phyloP scores from a whole-genome alignment of 306 rosid genomes.

The Canavalia ensiformis region DNA sequence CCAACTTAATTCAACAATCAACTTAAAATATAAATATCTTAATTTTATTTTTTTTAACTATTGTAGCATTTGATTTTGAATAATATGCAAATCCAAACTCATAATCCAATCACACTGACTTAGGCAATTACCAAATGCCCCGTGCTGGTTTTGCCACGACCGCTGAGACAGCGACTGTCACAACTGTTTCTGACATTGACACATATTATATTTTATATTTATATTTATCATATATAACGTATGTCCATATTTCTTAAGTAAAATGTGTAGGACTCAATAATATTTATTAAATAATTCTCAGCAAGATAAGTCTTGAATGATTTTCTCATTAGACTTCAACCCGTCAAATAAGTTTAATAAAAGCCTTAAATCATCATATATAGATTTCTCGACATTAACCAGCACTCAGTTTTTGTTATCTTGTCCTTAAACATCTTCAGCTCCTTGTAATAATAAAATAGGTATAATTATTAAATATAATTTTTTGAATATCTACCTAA shows the following conservation, averaged over 20 bases:
- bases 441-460: too few species aligned
- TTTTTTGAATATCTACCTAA: too few species aligned
- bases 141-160: background rate
- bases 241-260: background rate
- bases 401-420: too few species aligned
- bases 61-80: background rate
- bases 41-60: background rate
- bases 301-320: background rate
- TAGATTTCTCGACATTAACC: too few species aligned
- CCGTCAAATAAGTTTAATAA: background rate
- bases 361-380: too few species aligned
- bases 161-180: constrained; percentile 8
- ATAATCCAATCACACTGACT: background rate
- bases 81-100: background rate
- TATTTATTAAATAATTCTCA: background rate
- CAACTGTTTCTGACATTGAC: background rate
- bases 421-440: too few species aligned
- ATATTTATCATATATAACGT: background rate
- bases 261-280: background rate
- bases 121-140: constrained; percentile 4
- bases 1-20: background rate
- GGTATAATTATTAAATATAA: too few species aligned
- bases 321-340: background rate
- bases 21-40: background rate
- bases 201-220: background rate